Conservation (phyloP, 495 filamentous ascomycete genomes). For the Neurospora intermedia region DNA sequence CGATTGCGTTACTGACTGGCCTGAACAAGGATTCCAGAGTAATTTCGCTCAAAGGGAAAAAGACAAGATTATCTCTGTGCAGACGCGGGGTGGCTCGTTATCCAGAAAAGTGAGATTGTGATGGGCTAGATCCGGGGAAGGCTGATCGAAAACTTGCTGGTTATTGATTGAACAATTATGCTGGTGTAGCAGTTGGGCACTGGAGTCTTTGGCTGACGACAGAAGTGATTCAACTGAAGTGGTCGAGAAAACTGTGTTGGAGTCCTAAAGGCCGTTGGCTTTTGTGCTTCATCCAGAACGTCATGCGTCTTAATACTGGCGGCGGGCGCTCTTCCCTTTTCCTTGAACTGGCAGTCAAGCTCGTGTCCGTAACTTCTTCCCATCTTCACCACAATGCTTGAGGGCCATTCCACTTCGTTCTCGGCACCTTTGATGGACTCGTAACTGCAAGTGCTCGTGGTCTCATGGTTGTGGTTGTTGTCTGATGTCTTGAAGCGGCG, state of each 20-base stretch:
- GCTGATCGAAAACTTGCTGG: conserved; percentile 14
- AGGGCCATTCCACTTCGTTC: background rate
- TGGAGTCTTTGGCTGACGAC: background rate
- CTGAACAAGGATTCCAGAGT: background rate
- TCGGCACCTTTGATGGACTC: background rate
- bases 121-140: conserved; percentile 8
- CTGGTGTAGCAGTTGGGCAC: conserved; percentile 16
- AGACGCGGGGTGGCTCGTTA: background rate
- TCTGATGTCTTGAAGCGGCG: background rate
- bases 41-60: background rate
- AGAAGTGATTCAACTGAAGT: background rate
- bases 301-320: background rate
- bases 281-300: background rate
- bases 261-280: background rate
- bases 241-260: background rate
- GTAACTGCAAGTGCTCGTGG: background rate
- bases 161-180: conserved; percentile 21
- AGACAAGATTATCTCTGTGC: background rate
- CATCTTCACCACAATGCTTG: background rate
- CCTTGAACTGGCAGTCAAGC: background rate
- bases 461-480: background rate
- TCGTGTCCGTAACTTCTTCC: background rate
- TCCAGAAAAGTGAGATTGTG: conserved; percentile 1
- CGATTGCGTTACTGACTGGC: background rate
- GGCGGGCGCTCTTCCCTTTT: background rate